Conservation (phyloP, 225 moss, liverwort and hornwort genomes). For the Physcomitrium patens region DNA sequence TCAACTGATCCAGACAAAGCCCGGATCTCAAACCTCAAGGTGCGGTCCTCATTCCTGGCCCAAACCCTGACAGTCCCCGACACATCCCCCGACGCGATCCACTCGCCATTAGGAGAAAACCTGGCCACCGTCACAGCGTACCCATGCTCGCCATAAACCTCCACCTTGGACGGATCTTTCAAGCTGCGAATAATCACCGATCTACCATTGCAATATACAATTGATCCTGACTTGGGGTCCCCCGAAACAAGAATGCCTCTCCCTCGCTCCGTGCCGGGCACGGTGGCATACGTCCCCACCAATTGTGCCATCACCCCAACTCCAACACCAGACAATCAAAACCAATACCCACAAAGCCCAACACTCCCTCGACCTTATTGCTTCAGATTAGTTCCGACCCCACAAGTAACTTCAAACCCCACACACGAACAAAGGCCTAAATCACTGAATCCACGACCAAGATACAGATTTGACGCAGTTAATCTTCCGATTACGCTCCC, state of each 20-base stretch:
- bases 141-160: slow-evolving; percentile 93
- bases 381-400: too few relatives aligned
- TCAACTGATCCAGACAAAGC: slow-evolving; percentile 83
- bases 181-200: slow-evolving; percentile 87
- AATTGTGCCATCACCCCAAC: slow-evolving; percentile 66
- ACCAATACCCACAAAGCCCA: neutral
- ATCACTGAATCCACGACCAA: neutral
- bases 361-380: neutral
- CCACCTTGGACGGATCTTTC: slow-evolving; percentile 65
- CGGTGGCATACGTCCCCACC: slow-evolving; percentile 68
- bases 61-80: slow-evolving; percentile 90
- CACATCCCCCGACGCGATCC: slow-evolving; percentile 98
- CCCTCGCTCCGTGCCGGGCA: slow-evolving; percentile 87
- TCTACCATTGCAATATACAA: slow-evolving; percentile 86
- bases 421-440: neutral
- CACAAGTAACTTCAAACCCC: too few relatives aligned
- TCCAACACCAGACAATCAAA: neutral
- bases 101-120: slow-evolving; percentile 93
- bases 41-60: slow-evolving; percentile 76
- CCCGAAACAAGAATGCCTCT: slow-evolving; percentile 83
- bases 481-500: neutral
- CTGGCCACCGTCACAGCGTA: slow-evolving; percentile 88
- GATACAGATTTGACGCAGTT: neutral
- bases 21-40: slow-evolving; percentile 82
- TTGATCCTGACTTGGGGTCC: slow-evolving; percentile 54